Evolutionary conservation across 2,329 filamentous ascomycete species (phyloP), one percentile per base, ranked within the genome.

Genomic region (Ceratocystis ficicola): DNA sequence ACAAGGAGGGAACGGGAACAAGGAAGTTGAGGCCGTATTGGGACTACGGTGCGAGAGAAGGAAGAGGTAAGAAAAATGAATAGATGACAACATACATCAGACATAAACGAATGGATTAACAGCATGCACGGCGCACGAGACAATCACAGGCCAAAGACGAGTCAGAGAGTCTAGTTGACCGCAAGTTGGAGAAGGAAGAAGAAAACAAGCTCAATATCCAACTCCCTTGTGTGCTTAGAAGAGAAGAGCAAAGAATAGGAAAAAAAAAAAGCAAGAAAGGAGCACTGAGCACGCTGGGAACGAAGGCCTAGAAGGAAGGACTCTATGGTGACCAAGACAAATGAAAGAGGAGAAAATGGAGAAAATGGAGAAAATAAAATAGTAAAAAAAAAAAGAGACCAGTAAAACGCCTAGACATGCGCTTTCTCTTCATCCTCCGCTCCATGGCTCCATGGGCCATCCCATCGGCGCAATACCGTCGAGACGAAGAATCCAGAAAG

Each of bases 401-500:
- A 22, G n/a, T 17, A 32, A 57, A 12, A 55, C 7, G 52, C 52
- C 52, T 57, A 32, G 52, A 32, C 52, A 22, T 17, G 30, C 52
- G 25, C 52, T 57, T 57, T n/a, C 52, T 32, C 52, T 57, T 10
- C 52, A 57, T 57, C 52, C 52, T 57, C 52, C 52, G 52, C 52
- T 52, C 48, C 48, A 52, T 52, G 48, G 52, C 52, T 52, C 46
- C 46, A 50, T 50, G 46, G 20, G 10, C 52, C 52, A 57, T 30
- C 25, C 25, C 52, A 57, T 32, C 52, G 52, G 52, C 52, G 30
- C 52, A 57, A 57, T 32, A 57, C 52, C 52, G 15, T 57, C 1
- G 28, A 30, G 15, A 57, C 28, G 28, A 57, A 36, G 52, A 57
- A 36, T 32, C 12, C 52, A 57, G 52, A 57, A 57, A 57, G 52